Evolutionary conservation across 2,329 filamentous ascomycete genomes (phyloP), one percentile per base, ranked within the genome.

Genomic region (Pseudogymnoascus sp.): DNA sequence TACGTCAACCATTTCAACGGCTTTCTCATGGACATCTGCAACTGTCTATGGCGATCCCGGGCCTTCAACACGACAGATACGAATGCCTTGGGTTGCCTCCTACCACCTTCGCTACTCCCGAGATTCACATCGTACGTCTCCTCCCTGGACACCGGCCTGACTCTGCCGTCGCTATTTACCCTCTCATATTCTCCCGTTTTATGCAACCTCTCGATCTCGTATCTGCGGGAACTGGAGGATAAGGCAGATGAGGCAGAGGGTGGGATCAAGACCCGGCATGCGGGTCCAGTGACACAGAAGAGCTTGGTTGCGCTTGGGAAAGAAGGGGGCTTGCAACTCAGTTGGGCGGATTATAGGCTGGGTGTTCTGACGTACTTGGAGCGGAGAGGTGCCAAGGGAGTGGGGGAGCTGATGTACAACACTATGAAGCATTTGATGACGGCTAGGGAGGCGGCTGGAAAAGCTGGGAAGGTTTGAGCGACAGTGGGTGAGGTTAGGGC

Each of bases 21-120:
- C 20, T 91, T 88, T 71, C 80, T 95, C 33, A 92, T 94, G 84
- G 91, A 96, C 70, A 81, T 91, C 33, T 92, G 90, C 76, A 95
- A 95, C 70, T 84, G 89, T 58, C 72, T 94, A 53, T 95, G 90
- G 90, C 83, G 90, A 7, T 82, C 83, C 20, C 83, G 86, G 11
- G 90, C 87, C 1, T 87, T 95, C 62, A 83, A 83, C 62, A 75
- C 76, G 11, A 76, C 77, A 1, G 89, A 93, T 65, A 75, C 80
- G n/a, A 84, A 85, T 67, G 77, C 81, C 2, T 68, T 79, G 14
- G 83, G 81, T 3, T 82, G 83, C 65, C 71, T 82, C 7, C 74
- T 83, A 58, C 73, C 77, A 1, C 64, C 68, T 64, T 36, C 69
- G 2, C n/a, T 74, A 0, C 75, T 85, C 1, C 68, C 74, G 7